A percentile compares a stretch with the other conserved stretches of the same genome.
phyloP scores from a whole-genome alignment of 139 green algal species.

The Chlamydomonas applanata region DNA sequence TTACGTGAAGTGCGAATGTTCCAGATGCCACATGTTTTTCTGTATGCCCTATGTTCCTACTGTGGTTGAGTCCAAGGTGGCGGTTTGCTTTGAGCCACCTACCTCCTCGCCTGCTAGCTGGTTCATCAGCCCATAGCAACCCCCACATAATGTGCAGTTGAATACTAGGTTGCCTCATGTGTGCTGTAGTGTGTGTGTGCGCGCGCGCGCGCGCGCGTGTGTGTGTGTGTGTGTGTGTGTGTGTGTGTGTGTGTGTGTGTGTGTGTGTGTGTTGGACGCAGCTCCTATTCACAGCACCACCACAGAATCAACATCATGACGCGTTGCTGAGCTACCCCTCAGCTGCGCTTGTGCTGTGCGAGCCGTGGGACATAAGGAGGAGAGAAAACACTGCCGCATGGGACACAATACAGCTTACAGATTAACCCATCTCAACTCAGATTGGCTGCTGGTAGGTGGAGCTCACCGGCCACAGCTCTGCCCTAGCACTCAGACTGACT shows the following conservation, averaged over 20 bases:
- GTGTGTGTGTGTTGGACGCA: background rate
- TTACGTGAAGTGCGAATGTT: too few species aligned
- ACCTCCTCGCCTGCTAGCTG: background rate
- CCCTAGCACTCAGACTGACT: too few species aligned
- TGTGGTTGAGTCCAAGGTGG: too few species aligned
- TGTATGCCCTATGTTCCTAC: too few species aligned
- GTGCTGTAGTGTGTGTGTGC: background rate
- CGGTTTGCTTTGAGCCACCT: too few species aligned
- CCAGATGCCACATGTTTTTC: too few species aligned
- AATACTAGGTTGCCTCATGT: slow-evolving; percentile 22
- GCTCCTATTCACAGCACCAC: background rate
- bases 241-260: slow-evolving; percentile 5
- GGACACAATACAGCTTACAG: background rate
- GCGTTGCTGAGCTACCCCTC: background rate
- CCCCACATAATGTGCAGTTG: slow-evolving; percentile 18
- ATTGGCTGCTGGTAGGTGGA: too few species aligned
- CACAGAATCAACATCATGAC: background rate
- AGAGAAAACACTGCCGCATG: background rate
- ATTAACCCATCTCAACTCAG: background rate
- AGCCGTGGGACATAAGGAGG: too few species aligned
- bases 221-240: slow-evolving; percentile 1
- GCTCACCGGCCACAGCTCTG: too few species aligned
- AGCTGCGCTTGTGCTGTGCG: too few species aligned
- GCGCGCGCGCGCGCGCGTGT: background rate
- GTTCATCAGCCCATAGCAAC: slow-evolving; percentile 18